Evolutionary conservation across 352 stramenopile species (phyloP), one percentile per base, ranked within the genome.

Genomic region (Globisporangium ultimum): DNA sequence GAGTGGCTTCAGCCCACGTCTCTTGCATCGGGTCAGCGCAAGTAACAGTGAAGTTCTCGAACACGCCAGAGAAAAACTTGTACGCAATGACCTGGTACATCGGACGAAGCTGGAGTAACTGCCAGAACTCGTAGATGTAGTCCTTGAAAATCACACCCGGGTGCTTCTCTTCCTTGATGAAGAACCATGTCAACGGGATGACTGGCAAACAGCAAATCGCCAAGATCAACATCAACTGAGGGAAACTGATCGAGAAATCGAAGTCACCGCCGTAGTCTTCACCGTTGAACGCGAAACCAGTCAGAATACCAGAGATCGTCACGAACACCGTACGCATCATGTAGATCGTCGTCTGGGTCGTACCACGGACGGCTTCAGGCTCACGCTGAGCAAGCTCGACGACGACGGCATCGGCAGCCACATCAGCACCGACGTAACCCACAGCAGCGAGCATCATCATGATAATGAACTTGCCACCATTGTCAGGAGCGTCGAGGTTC

Each of bases 11-110:
- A 20, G 68, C 68, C 72, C 69, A 78, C 34, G 69, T 68, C 9
- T 60, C 53, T 40, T 72, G 58, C 61, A 78, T 78, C 45, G 66
- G 68, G 47, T 71, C 64, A 0, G 58, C 20, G 6, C 58, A 67
- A 28, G 67, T 79, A 36, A 72, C 64, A 3, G 63, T 73, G 49
- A 82, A 74, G 48, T 63, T 71, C 22, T 75, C 67, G 38, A 83
- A 79, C 48, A 56, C 36, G 38, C 50, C 50, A 7, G 22, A 43
- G 49, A 55, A 73, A 43, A 77, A 76, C 45, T 73, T 75, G 66
- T 76, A 78, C 21, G 68, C 67, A 41, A 79, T 73, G 52, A 79
- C 65, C 50, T 79, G 71, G 67, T 79, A 82, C 63, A 87, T 58
- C 17, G 71, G 67, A 38, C 69, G 68, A 15, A 49, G 64, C 67